Evolutionary conservation across 192 early-diverging fungal genomes (phyloP), one percentile per base, ranked within the genome.

Genomic region (Allomyces macrogynus): DNA sequence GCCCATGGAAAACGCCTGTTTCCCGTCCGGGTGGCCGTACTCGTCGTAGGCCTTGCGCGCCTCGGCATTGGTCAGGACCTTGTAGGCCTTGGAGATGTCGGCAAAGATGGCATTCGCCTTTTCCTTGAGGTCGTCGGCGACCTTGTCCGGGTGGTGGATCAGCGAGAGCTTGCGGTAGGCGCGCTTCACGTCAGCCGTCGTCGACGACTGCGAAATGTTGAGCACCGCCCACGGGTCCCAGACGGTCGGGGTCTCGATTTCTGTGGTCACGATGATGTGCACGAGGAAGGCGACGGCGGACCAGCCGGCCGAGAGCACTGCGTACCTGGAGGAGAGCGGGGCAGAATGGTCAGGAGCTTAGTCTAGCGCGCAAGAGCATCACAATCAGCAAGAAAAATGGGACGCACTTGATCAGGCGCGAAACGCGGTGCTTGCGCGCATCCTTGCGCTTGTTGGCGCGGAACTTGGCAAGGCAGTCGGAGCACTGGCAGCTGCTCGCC

Each of bases 201-300:
- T 67, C 12, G 78, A 78, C 49, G 63, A 49, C 72, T 78, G 23
- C 22, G 23, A 24, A 44, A 98, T 75, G 40, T 89, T 90, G 27
- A 98, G 79, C 67, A 98, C 85, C 72, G 85, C 80, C 73, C 88
- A 98, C n/a, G 95, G 95, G 75, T 98, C 89, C 91, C 91, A 98
- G 24, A 77, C 73, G 44, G 81, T 76, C 22, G 78, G 69, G 67
- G 90, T 82, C 65, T 80, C 78, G 26, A 84, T 67, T 16, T 77
- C 70, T 4, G 88, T 89, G 60, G 78, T 82, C 11, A 77, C 73
- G 22, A 85, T 75, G 64, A 81, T 68, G 74, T 89, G 84, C 12
- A 74, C 72, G 24, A 88, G 77, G 54, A 81, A 83, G 22, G 70
- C 80, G 66, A 89, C 81, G 24, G 84, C 64, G 22, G 78, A 64